Percentiles rank a stretch among this genome's conserved stretches.
These are phyloP conservation scores for Botryococcus braunii DNA, from an alignment of 163 green algal genomes.

Conservation along the genomic window DNA sequence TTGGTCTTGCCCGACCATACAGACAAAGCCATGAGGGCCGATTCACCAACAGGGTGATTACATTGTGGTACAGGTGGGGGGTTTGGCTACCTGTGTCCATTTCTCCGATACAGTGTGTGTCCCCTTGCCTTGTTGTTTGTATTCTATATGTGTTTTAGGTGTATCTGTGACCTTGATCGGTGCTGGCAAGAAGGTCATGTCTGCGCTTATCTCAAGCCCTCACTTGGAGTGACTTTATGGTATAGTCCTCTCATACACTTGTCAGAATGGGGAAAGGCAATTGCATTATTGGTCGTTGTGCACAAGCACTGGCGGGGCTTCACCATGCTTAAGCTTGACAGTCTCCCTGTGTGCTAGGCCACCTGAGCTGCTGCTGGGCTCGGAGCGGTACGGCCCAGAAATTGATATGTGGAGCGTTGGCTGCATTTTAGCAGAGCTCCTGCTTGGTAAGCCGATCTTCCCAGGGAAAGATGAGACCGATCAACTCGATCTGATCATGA, in stretches of 20 bases:
- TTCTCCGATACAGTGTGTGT: constrained; percentile 72
- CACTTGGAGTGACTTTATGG: not conserved
- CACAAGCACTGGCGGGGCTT: not conserved
- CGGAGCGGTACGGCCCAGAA: constrained; percentile 66
- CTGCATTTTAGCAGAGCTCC: constrained; percentile 94
- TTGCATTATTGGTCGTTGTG: too few relatives aligned
- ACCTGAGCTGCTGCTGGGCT: constrained; percentile 84
- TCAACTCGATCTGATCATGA: constrained; percentile 69
- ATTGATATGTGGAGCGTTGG: constrained; percentile 96
- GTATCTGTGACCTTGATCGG: not conserved
- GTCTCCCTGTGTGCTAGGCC: too few relatives aligned
- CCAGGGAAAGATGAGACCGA: constrained; percentile 68
- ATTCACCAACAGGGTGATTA: constrained; percentile 92
- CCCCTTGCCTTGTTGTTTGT: not conserved
- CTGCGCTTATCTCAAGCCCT: not conserved
- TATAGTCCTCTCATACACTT: not conserved
- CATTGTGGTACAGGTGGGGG: constrained; percentile 88
- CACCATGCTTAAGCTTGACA: too few relatives aligned
- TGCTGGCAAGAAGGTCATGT: not conserved
- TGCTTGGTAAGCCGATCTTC: constrained; percentile 73
- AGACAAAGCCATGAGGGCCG: constrained; percentile 45
- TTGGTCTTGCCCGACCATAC: constrained; percentile 84
- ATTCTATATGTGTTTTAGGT: not conserved
- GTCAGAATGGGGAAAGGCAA: too few relatives aligned
- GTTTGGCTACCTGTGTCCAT: too few relatives aligned